Base-by-base conservation (phyloP, 805 yeast species). In the Saturnispora gosingensis region DNA sequence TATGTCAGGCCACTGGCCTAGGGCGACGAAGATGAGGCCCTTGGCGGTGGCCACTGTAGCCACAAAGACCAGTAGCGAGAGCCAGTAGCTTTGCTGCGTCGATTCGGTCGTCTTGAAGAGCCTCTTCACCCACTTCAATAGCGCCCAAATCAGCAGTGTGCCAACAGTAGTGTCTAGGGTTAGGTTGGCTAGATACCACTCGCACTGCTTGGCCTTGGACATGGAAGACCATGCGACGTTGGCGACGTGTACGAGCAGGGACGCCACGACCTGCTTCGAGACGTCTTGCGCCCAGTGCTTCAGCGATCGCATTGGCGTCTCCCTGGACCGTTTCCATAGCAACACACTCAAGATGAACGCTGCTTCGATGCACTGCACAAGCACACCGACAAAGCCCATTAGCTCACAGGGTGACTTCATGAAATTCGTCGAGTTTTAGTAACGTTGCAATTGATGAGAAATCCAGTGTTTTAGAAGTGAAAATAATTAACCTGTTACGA, bases 131-230 rank as follows among this genome's bases (percentile, higher is more conserved):
- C 16, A 36, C 18, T 15, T 27, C 3, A 13, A 16, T 27, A 27
- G 6, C 8, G n/a, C 10, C 43, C 11, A 85, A 25, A 85, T 69
- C 2, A 91, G 77, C 6, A 95, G 95, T 2, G 91, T 91, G 0
- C 99, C 99, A 6, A 90, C 75, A 0, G 99, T 91, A 42, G 98
- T 90, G 66, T 91, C 99, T 63, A 91, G 78, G 28, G 91, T 74
- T 38, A 91, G 77, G 61, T 87, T 91, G 50, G 93, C 71, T 62
- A 91, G 91, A 70, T 93, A 91, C 93, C 97, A 93, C 59, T 88
- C 91, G 67, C 98, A 93, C 7, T 96, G 95, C 22, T 38, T 38
- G 46, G 49, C 38, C 35, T 46, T 46, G 8, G 34, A 25, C 24
- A 27, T 76, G 78, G 36, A 71, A 69, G n/a, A 46, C 49, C 49